Evolutionary conservation across 179 eudicot species (phyloP).

Genomic region (Vitellaria paradoxa): DNA sequence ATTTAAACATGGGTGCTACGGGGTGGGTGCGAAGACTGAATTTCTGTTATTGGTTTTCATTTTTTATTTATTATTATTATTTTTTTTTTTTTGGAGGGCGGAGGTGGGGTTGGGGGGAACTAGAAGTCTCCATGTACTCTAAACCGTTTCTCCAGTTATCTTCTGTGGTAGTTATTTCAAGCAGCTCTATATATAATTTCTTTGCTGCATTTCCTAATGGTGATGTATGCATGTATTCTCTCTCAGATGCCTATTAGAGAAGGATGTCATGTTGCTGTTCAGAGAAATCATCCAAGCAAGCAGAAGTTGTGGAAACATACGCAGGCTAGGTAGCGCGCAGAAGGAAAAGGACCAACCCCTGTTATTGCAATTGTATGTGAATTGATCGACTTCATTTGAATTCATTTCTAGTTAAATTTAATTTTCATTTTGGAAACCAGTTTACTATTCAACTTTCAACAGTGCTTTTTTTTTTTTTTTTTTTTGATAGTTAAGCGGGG

Average conservation of each 20-base stretch:
- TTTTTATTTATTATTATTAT: too few species aligned
- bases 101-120: neutral
- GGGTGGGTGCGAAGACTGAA: too few species aligned
- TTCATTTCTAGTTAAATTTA: neutral
- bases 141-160: neutral
- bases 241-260: constrained; percentile 80
- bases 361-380: constrained; percentile 82
- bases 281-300: constrained; percentile 68
- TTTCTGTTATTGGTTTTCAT: too few species aligned
- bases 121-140: too few species aligned
- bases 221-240: neutral
- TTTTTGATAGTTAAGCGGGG: too few species aligned
- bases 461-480: neutral
- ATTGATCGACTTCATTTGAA: constrained; percentile 6
- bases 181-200: neutral
- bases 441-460: neutral
- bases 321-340: constrained; percentile 66
- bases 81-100: neutral
- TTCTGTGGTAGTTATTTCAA: neutral
- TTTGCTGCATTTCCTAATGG: neutral
- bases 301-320: constrained; percentile 87
- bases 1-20: too few species aligned
- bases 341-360: constrained; percentile 65
- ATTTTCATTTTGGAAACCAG: neutral
- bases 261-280: constrained; percentile 88